phyloP scores from a whole-genome alignment of 1,284 basidiomycete species.

The Lentinus polychrous region DNA sequence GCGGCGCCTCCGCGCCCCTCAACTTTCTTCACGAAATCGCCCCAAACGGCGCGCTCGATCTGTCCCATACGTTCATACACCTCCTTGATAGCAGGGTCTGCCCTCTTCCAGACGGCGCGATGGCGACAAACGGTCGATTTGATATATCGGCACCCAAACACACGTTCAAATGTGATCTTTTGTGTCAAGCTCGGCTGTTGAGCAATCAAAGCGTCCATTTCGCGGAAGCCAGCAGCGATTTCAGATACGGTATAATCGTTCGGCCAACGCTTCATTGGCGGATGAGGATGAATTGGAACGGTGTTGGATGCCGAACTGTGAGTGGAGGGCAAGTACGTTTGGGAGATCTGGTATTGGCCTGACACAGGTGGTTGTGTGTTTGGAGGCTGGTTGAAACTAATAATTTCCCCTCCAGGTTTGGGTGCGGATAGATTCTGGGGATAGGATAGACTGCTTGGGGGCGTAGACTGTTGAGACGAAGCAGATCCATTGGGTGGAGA shows the following conservation, averaged over 20 bases:
- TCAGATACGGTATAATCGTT: conserved; percentile 64
- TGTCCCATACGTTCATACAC: conserved; percentile 47
- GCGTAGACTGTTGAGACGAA: not conserved
- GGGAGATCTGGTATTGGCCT: conserved; percentile 1
- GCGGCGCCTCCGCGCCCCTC: not conserved
- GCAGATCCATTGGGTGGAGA: not conserved
- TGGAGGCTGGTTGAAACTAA: not conserved
- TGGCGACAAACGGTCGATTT: conserved; percentile 67
- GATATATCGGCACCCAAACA: conserved; percentile 60
- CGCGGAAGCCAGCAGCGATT: conserved; percentile 46
- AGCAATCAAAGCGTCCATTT: conserved; percentile 46
- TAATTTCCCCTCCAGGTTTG: not conserved
- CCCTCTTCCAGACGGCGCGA: conserved; percentile 53
- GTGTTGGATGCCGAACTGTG: conserved; percentile 19
- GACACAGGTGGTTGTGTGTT: not conserved
- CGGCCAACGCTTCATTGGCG: conserved; percentile 61
- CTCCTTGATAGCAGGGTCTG: conserved; percentile 36
- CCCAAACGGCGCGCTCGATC: conserved; percentile 56
- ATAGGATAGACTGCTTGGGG: not conserved
- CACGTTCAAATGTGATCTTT: conserved; percentile 53
- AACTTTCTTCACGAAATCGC: conserved; percentile 46
- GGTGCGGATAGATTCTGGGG: conserved; percentile 2
- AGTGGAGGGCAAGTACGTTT: conserved; percentile 7
- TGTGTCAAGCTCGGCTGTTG: conserved; percentile 41
- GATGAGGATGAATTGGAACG: conserved; percentile 44